Conservation (phyloP, 2,329 filamentous ascomycete genomes). For the Graphium sp. region DNA sequence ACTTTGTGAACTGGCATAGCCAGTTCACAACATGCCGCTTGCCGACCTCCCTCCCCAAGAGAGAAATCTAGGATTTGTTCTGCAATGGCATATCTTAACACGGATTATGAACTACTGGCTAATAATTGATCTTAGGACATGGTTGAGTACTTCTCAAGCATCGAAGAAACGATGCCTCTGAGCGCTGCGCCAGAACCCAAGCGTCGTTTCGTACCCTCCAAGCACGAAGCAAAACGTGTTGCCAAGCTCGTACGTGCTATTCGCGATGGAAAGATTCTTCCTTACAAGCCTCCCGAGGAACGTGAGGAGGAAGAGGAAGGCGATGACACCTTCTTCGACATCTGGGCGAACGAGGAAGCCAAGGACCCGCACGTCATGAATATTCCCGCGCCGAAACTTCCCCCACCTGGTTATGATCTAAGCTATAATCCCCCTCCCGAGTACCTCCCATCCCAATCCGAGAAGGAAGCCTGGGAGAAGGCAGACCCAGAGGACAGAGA, state of each 20-base stretch:
- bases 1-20: not conserved
- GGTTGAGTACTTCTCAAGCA: slow-evolving; percentile 85
- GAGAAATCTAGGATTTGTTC: no score
- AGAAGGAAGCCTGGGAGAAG: slow-evolving; percentile 72
- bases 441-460: slow-evolving; percentile 75
- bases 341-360: slow-evolving; percentile 87
- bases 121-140: slow-evolving; percentile 40
- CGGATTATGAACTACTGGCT: no score
- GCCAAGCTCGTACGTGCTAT: slow-evolving; percentile 98
- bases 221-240: slow-evolving; percentile 88
- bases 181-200: slow-evolving; percentile 93
- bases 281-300: slow-evolving; percentile 63
- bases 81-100: no score
- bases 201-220: slow-evolving; percentile 85
- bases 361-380: slow-evolving; percentile 81
- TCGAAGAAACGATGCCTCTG: slow-evolving; percentile 84
- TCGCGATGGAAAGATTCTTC: slow-evolving; percentile 80
- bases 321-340: slow-evolving; percentile 61
- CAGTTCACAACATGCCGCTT: no score
- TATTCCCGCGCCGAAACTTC: slow-evolving; percentile 81
- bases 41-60: no score
- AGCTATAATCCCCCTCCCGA: slow-evolving; percentile 94
- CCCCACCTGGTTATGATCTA: slow-evolving; percentile 85
- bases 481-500: slow-evolving; percentile 81
- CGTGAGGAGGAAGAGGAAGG: slow-evolving; percentile 51